phyloP scores from a whole-genome alignment of 2,329 filamentous ascomycete genomes.

The Pseudomassariella vexata region DNA sequence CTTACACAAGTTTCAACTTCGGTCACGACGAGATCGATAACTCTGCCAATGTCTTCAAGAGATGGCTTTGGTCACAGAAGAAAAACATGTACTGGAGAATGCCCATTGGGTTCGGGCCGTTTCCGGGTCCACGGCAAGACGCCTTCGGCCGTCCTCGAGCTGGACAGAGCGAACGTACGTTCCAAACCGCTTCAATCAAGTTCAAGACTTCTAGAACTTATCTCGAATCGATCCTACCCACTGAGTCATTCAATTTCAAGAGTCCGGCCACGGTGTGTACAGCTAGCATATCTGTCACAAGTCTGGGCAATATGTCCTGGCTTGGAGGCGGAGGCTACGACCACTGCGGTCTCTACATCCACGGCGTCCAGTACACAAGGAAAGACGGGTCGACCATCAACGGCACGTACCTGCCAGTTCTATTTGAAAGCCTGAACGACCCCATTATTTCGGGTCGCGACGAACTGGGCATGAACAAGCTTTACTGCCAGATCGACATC shows the following conservation, averaged over 20 bases:
- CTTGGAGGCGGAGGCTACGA: constrained; percentile 54
- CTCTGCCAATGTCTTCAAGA: constrained; percentile 41
- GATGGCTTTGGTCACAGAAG: constrained; percentile 38
- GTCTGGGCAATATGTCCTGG: constrained; percentile 50
- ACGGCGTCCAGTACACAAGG: constrained; percentile 52
- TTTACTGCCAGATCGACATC: constrained; percentile 46
- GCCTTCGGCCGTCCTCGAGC: constrained; percentile 14
- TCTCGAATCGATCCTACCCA: constrained; percentile 42
- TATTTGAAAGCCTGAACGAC: constrained; percentile 54
- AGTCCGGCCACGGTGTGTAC: constrained; percentile 35
- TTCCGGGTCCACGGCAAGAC: constrained; percentile 36
- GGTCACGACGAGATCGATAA: constrained; percentile 54
- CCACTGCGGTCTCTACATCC: constrained; percentile 54
- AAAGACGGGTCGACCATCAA: constrained; percentile 38
- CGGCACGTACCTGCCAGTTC: constrained; percentile 49
- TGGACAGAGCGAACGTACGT: constrained; percentile 24
- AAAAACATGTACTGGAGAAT: constrained; percentile 34
- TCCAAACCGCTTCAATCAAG: constrained; percentile 39
- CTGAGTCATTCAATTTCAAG: constrained; percentile 32
- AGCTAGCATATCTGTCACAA: constrained; percentile 35
- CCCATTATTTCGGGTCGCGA: constrained; percentile 55
- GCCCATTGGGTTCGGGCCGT: constrained; percentile 39
- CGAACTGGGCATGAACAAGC: constrained; percentile 57
- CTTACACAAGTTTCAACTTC: constrained; percentile 45
- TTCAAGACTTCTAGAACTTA: constrained; percentile 45